phyloP scores from a whole-genome alignment of 2,329 filamentous ascomycete species.

The Phialocephala subalpina region DNA sequence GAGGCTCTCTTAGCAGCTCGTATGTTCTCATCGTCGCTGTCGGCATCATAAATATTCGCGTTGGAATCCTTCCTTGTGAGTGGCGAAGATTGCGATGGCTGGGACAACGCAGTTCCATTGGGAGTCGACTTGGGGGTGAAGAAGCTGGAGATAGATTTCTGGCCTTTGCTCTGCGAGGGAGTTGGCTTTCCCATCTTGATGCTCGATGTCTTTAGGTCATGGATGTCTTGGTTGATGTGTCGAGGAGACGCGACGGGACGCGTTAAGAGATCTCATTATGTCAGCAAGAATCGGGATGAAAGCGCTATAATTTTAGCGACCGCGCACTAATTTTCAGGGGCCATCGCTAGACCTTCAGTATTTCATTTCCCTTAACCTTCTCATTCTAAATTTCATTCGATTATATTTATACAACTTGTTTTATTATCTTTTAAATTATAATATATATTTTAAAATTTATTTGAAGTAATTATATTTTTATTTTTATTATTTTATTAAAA shows the following conservation, averaged over 20 bases:
- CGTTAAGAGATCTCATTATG: background rate
- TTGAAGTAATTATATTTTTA: too few species aligned
- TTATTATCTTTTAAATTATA: too few species aligned
- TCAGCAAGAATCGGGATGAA: background rate
- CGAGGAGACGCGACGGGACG: conserved; percentile 17
- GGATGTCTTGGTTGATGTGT: background rate
- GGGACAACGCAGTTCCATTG: conserved; percentile 50
- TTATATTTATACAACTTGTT: too few species aligned
- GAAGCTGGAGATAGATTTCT: conserved; percentile 87
- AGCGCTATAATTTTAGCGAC: background rate
- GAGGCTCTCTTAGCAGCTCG: conserved; percentile 35
- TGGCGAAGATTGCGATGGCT: conserved; percentile 43
- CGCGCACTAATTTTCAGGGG: background rate
- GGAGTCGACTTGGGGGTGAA: conserved; percentile 72
- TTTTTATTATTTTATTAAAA: too few species aligned
- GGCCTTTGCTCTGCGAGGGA: conserved; percentile 54
- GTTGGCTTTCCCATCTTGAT: conserved; percentile 37
- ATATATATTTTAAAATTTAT: too few species aligned
- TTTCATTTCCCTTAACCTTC: background rate
- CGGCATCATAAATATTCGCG: conserved; percentile 38
- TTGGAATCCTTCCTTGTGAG: conserved; percentile 31
- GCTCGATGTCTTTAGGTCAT: background rate
- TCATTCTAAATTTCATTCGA: background rate
- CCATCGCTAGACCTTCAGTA: background rate
- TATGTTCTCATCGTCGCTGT: conserved; percentile 38